Conservation (phyloP, 306 rosid genomes). For the Canavalia ensiformis region DNA sequence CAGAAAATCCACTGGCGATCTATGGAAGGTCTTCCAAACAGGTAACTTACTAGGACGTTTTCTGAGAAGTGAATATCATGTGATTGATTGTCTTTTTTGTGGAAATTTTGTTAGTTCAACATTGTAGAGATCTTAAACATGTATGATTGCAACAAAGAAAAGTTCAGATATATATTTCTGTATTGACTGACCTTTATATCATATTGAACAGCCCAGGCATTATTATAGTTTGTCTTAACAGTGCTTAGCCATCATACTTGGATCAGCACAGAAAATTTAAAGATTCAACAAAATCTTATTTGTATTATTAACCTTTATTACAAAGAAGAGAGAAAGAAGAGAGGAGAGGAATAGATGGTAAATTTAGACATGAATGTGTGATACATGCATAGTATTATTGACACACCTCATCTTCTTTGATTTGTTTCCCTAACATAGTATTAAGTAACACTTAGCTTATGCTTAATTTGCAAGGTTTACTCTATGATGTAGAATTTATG, state of each 20-base stretch:
- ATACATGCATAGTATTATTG: background rate
- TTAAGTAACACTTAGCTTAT: constrained; percentile 26
- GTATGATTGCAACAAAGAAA: constrained; percentile 8
- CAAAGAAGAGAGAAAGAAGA: constrained; percentile 11
- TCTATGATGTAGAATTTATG: constrained; percentile 28
- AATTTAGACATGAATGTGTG: background rate
- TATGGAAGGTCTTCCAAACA: constrained; percentile 94
- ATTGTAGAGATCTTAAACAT: constrained; percentile 13
- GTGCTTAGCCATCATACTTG: background rate
- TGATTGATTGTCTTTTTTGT: constrained; percentile 36
- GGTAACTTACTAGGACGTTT: constrained; percentile 54
- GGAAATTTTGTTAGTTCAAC: constrained; percentile 3
- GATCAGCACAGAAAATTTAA: constrained; percentile 17
- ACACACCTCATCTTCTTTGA: background rate
- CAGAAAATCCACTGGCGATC: constrained; percentile 99
- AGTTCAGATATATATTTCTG: background rate
- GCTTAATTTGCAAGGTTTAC: constrained; percentile 26
- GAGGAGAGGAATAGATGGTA: background rate
- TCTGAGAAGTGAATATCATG: constrained; percentile 13
- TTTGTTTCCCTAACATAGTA: constrained; percentile 22
- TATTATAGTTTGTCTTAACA: constrained; percentile 28
- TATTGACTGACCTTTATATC: constrained; percentile 16
- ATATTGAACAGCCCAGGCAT: constrained; percentile 20
- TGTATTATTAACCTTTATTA: constrained; percentile 16
- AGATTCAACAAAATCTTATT: constrained; percentile 28